Percentiles rank a stretch among this genome's conserved stretches.
Evolutionary conservation across 2,329 filamentous ascomycete genomes (phyloP).

Genomic region (Gnomoniopsis smithogilvyi): DNA sequence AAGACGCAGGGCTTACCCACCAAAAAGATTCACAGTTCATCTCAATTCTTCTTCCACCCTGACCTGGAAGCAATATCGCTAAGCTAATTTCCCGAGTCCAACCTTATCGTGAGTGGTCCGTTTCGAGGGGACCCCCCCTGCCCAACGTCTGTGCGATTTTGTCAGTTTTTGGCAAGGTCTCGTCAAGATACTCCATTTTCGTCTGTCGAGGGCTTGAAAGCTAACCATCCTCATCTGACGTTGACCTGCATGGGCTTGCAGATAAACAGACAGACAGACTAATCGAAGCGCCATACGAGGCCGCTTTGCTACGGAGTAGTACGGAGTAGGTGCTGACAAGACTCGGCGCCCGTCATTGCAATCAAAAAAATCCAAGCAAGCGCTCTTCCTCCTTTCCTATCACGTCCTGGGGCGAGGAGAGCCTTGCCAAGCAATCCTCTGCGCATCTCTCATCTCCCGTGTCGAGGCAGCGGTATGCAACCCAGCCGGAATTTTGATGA

Average conservation of each 20-base stretch:
- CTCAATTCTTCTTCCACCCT: neutral
- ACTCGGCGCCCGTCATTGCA: neutral
- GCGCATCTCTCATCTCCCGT: neutral
- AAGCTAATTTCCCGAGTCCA: constrained; percentile 9
- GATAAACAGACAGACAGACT: neutral
- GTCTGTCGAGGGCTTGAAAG: neutral
- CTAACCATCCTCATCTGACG: neutral
- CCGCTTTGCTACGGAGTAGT: neutral
- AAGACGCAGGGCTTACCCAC: neutral
- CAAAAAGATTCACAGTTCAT: neutral
- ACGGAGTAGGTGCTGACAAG: neutral
- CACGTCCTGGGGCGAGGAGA: neutral
- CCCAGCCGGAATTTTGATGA: neutral
- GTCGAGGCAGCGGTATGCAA: neutral
- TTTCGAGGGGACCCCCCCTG: neutral
- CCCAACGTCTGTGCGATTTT: neutral
- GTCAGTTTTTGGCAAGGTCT: neutral
- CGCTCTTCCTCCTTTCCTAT: neutral
- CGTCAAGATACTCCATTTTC: neutral
- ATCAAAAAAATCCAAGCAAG: neutral
- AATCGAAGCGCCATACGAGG: neutral
- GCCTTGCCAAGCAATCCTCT: neutral
- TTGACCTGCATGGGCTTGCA: neutral
- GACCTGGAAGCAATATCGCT: constrained; percentile 3
- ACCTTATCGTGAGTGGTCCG: constrained; percentile 9